Percentiles rank a stretch among this genome's conserved stretches.
Evolutionary conservation across 768 basidiomycete species (phyloP).

Genomic region (Termitomyces sp.): DNA sequence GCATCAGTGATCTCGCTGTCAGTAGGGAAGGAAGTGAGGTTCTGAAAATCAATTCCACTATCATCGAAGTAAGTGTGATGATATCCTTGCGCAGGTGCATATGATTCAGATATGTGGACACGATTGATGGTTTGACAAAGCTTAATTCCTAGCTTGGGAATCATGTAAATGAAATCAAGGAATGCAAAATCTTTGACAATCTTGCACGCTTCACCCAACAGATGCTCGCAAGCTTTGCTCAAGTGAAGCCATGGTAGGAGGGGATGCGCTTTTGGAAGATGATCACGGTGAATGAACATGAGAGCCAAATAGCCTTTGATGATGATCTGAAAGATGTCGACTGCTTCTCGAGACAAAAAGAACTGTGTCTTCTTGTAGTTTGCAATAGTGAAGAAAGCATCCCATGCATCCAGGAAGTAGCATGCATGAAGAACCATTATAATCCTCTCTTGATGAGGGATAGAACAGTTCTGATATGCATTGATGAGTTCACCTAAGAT

Average conservation of each 20-base stretch:
- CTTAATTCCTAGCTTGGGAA: slow-evolving; percentile 20
- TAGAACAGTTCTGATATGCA: slow-evolving; percentile 31
- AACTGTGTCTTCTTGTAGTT: slow-evolving; percentile 17
- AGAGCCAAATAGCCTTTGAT: slow-evolving; percentile 28
- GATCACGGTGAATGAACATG: slow-evolving; percentile 31
- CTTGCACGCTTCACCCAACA: slow-evolving; percentile 16
- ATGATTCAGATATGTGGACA: neutral
- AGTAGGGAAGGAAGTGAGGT: neutral
- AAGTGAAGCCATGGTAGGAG: slow-evolving; percentile 30
- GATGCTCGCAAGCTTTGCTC: no score
- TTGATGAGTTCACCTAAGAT: slow-evolving; percentile 35
- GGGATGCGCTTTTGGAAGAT: slow-evolving; percentile 20
- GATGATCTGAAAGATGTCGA: slow-evolving; percentile 27
- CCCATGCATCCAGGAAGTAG: slow-evolving; percentile 30
- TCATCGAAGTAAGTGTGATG: slow-evolving; percentile 10
- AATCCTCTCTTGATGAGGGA: slow-evolving; percentile 22
- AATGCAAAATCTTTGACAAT: slow-evolving; percentile 31
- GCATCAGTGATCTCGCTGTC: neutral
- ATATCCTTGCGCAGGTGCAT: slow-evolving; percentile 11
- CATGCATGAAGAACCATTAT: slow-evolving; percentile 26
- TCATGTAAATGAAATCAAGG: slow-evolving; percentile 24
- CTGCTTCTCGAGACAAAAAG: slow-evolving; percentile 30
- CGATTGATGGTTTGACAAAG: neutral
- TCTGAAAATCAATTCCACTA: neutral
- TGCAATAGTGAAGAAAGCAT: slow-evolving; percentile 13